Conservation (phyloP, 345 rosid genomes). For the Carallia pectinifolia region DNA sequence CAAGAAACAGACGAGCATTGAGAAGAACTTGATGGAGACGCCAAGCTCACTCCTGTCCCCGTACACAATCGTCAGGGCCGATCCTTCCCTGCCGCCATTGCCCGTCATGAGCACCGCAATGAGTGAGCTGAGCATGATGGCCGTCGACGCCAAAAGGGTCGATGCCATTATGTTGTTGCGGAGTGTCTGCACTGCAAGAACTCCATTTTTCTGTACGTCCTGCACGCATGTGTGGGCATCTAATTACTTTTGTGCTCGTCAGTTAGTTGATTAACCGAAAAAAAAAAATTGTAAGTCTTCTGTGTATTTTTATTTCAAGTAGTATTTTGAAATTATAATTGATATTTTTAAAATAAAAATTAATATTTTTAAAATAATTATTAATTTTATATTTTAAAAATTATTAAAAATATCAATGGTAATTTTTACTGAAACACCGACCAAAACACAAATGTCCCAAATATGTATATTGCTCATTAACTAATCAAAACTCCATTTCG, state of each 20-base stretch:
- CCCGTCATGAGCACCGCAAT: constrained; percentile 63
- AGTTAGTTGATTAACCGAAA: background rate
- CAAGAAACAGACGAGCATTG: constrained; percentile 62
- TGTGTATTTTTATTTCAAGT: no score
- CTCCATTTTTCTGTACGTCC: constrained; percentile 72
- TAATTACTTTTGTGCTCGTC: background rate
- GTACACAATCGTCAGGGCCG: constrained; percentile 35
- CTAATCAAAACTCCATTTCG: no score
- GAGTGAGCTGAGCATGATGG: constrained; percentile 75
- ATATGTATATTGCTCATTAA: no score
- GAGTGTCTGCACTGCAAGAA: constrained; percentile 86
- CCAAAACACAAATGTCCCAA: no score
- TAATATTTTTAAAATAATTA: no score
- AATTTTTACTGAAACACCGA: no score
- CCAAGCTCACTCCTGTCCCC: constrained; percentile 58
- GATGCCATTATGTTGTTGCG: constrained; percentile 97
- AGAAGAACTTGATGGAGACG: constrained; percentile 65
- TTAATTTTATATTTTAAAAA: no score
- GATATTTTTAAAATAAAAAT: no score
- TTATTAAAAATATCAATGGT: no score
- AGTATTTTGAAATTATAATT: no score
- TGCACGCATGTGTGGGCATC: constrained; percentile 3
- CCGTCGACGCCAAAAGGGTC: constrained; percentile 79
- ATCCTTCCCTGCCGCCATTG: constrained; percentile 22
- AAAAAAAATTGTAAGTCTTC: no score